Base-by-base conservation (phyloP, 805 yeast genomes). In the Soucietia sequanensis region DNA sequence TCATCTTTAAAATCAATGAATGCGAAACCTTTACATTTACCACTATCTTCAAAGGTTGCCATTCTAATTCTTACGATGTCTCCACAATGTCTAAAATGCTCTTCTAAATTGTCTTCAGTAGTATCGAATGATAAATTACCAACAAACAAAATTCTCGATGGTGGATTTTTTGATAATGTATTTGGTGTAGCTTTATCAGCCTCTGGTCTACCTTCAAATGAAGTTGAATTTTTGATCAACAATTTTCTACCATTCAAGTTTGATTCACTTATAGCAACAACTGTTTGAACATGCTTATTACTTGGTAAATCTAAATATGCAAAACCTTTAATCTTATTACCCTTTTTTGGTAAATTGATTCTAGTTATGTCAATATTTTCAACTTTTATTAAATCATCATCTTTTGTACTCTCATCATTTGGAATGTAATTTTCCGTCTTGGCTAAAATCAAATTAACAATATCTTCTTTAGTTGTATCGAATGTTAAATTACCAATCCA, bases 31-130 rank as follows among this genome's bases (percentile, higher is more conserved):
- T 93, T 93, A 69, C 98, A 91, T 56, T 90, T 91, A 1, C 97
- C 98, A 33, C 84, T 68, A 56, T 91, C 99, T 62, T 93, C 89
- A 62, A 91, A 91, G n/a, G 99, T 90, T 3, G 98, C 98, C 95
- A 90, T 91, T 59, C 99, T 77, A 35, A 91, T 78, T 46, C 78
- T 78, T 19, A 70, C 63, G 39, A 95, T 91, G 43, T 84, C 89
- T 25, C 98, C 97, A 63, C 95, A 89, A 51, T 84, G 91, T 60
- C 84, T 83, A 69, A 91, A 91, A 43, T 86, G 95, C 47, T 79
- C 83, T 44, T 78, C 80, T 28, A 91, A 65, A 43, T 80, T 60
- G 20, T 84, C 95, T 41, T 84, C 80, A 1, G 95, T 85, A 7
- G 97, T 86, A 54, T 90, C 97, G 53, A 88, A 93, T 0, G 97